Base-by-base conservation (phyloP, 2,329 filamentous ascomycete species). In the Colletotrichum falcatum region DNA sequence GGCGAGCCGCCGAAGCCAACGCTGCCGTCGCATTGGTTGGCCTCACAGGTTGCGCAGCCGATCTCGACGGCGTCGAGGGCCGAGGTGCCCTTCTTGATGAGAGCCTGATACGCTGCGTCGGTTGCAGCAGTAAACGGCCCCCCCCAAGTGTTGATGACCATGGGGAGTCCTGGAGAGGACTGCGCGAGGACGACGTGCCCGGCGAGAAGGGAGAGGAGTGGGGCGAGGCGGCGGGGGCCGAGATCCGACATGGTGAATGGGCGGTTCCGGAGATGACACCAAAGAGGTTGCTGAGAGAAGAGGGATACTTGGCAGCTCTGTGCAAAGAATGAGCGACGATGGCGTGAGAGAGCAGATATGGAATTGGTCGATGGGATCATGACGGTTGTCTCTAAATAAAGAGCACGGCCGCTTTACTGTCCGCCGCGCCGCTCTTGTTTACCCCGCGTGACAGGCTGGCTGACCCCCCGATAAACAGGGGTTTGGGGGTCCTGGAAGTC, bases 1-100 rank as follows among this genome's bases (percentile, higher is more conserved):
- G 86, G 86, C 2, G 86, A 87, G 9, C 87, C 86, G 64, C 86
- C 86, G 73, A 79, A 87, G 61, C 87, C 87, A 46, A 89, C 87
- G 46, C 82, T 87, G 59, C 83, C 83, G 74, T 88, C 86, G 78
- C 87, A 89, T 72, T 85, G 86, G 60, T 83, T 81, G 66, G 76
- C 76, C 75, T 89, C 86, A 77, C 87, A 89, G 1, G 85, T 81
- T 28, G 81, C 75, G 77, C 85, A 87, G 66, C 87, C 87, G n/a
- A 81, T 69, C 73, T 86, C 82, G 46, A 88, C 83, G 42, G 86
- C 86, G 71, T 88, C 85, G 28, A 88, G 78, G 39, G 85, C 84
- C 1, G 83, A 79, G 0, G 77, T 75, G 42, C 75, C 74, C 6
- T 73, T 49, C 61, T 73, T 68, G 37, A 76, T 64, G 44, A 87